These are phyloP conservation scores for Penicillium sp. DNA, from an alignment of 2,329 filamentous ascomycete species.

Conservation along the genomic window DNA sequence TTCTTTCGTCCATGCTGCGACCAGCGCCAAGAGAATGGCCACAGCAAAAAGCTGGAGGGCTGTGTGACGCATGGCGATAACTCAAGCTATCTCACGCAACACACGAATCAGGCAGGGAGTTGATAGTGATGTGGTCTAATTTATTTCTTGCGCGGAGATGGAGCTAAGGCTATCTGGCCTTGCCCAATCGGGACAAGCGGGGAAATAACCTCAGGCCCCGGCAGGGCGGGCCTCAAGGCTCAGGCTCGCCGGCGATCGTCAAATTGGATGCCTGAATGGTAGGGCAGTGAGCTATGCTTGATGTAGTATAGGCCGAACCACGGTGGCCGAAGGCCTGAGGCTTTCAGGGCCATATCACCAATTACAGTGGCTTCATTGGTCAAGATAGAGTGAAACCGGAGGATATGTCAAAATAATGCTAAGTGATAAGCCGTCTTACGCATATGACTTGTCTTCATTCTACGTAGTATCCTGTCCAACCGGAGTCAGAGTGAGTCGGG, in stretches of 20 bases:
- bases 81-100: neutral
- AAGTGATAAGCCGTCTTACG: too few species aligned
- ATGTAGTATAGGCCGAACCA: too few species aligned
- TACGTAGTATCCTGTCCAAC: too few species aligned
- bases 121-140: neutral
- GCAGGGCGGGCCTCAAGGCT: too few species aligned
- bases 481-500: too few species aligned
- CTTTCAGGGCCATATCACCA: too few species aligned
- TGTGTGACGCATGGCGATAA: conserved; percentile 64
- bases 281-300: too few species aligned
- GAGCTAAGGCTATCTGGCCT: neutral
- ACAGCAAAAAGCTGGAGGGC: conserved; percentile 63
- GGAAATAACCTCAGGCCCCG: too few species aligned
- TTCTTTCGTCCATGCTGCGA: conserved; percentile 81
- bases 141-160: neutral
- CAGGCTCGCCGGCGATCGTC: too few species aligned
- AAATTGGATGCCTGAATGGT: neutral
- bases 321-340: too few species aligned
- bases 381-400: neutral
- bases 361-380: neutral
- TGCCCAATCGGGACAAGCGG: neutral
- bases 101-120: neutral
- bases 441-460: too few species aligned
- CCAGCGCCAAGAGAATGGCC: conserved; percentile 63
- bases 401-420: neutral